These are phyloP conservation scores for Glycyrrhiza uralensis DNA, from an alignment of 306 rosid species.

Conservation along the genomic window DNA sequence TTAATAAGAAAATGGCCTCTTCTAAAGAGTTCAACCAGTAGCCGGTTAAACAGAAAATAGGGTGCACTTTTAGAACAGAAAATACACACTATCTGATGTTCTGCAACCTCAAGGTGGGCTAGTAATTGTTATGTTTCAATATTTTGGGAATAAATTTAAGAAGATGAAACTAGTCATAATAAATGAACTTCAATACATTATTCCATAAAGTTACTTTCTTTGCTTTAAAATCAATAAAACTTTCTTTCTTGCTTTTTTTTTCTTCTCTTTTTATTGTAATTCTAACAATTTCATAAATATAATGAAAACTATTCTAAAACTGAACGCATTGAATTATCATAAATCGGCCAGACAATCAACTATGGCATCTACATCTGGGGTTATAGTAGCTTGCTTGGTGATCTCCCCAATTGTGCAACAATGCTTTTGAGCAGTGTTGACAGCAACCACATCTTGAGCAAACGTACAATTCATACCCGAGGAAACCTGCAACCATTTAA, in stretches of 20 bases:
- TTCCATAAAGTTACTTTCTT: not conserved
- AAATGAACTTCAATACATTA: not conserved
- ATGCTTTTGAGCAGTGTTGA: constrained; percentile 56
- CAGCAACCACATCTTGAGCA: constrained; percentile 63
- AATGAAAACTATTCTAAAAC: not conserved
- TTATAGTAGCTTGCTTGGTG: constrained; percentile 52
- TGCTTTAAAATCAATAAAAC: not conserved
- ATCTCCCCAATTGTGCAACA: constrained; percentile 66
- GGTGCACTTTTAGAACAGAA: too few species aligned
- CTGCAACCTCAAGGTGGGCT: too few species aligned
- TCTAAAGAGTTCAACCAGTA: too few species aligned
- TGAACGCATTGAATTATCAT: constrained; percentile 29
- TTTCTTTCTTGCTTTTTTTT: too few species aligned
- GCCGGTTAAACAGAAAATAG: too few species aligned
- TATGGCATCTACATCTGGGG: constrained; percentile 62
- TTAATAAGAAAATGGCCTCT: too few species aligned
- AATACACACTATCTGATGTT: too few species aligned
- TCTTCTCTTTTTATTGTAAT: too few species aligned
- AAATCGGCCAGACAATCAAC: constrained; percentile 39
- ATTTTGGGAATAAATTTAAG: too few species aligned
- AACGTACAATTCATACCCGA: constrained; percentile 66
- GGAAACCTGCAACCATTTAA: constrained; percentile 54
- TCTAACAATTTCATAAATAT: not conserved
- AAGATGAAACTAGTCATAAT: not conserved
- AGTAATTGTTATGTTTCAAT: too few species aligned